phyloP scores from a whole-genome alignment of 352 stramenopile genomes.

The Pythium scleroteichum region DNA sequence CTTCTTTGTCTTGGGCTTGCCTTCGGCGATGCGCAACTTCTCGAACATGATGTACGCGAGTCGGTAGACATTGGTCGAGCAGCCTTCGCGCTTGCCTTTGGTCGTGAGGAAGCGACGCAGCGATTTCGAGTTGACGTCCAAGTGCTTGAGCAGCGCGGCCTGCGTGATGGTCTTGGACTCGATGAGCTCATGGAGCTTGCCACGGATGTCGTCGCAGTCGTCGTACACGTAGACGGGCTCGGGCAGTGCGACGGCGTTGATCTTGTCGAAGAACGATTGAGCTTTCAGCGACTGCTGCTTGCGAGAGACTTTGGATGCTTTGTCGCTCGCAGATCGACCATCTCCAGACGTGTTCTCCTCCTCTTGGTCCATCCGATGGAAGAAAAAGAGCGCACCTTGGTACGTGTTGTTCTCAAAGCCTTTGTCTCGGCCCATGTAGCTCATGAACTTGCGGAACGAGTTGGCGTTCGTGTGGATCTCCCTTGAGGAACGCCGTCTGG shows the following conservation, averaged over 20 bases:
- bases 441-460: constrained; percentile 56
- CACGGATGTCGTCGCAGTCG: constrained; percentile 56
- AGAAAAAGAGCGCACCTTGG: constrained; percentile 40
- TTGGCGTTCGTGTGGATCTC: constrained; percentile 48
- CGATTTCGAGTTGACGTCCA: constrained; percentile 53
- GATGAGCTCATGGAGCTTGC: constrained; percentile 49
- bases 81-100: constrained; percentile 50
- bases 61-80: constrained; percentile 49
- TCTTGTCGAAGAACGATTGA: constrained; percentile 35
- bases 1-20: constrained; percentile 47
- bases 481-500: constrained; percentile 42
- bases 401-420: constrained; percentile 48
- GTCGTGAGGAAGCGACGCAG: constrained; percentile 48
- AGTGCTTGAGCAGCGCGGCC: constrained; percentile 32
- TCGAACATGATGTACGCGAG: constrained; percentile 60
- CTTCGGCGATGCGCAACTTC: constrained; percentile 49
- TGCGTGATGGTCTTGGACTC: constrained; percentile 45
- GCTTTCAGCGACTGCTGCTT: constrained; percentile 29
- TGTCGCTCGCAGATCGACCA: neutral
- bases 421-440: constrained; percentile 39
- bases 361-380: constrained; percentile 39
- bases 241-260: constrained; percentile 38
- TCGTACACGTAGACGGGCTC: constrained; percentile 51
- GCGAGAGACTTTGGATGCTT: constrained; percentile 24
- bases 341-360: neutral